A percentile compares a stretch with the other conserved stretches of the same genome.
These are phyloP conservation scores for Sporothrix protearum DNA, from an alignment of 2,329 filamentous ascomycete species.

Conservation along the genomic window DNA sequence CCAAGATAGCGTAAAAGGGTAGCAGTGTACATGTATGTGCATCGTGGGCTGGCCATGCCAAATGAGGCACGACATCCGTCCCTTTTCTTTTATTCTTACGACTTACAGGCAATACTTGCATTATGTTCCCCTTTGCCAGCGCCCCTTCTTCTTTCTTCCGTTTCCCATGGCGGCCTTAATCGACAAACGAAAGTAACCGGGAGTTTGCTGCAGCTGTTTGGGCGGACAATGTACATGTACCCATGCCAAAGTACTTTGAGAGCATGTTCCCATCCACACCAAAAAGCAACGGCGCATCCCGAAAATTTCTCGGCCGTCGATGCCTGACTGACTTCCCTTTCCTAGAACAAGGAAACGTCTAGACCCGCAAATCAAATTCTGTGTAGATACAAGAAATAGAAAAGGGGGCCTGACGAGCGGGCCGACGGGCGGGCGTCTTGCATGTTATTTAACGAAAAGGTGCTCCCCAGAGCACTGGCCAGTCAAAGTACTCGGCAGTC, in stretches of 20 bases:
- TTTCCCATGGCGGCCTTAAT: not conserved
- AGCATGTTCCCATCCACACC: not conserved
- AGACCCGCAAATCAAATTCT: too few relatives aligned
- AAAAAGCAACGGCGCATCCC: not conserved
- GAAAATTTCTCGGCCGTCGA: slow-evolving; percentile 1
- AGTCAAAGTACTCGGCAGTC: not conserved
- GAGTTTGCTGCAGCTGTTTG: not conserved
- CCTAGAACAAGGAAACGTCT: too few relatives aligned
- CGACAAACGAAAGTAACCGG: not conserved
- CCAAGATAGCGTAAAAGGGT: not conserved
- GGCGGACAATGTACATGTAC: too few relatives aligned
- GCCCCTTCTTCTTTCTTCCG: not conserved
- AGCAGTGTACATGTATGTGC: not conserved
- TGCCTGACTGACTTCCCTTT: not conserved
- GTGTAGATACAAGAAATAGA: too few relatives aligned
- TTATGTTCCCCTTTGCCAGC: too few relatives aligned
- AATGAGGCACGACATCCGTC: not conserved
- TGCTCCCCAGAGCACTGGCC: not conserved
- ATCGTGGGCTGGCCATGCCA: not conserved
- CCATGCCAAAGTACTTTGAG: too few relatives aligned
- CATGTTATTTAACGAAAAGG: not conserved
- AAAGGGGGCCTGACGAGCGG: not conserved
- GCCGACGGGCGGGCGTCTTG: too few relatives aligned
- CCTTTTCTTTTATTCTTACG: not conserved
- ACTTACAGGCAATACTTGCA: too few relatives aligned